phyloP scores from a whole-genome alignment of 2,329 filamentous ascomycete genomes.

The Xylariales sp. region DNA sequence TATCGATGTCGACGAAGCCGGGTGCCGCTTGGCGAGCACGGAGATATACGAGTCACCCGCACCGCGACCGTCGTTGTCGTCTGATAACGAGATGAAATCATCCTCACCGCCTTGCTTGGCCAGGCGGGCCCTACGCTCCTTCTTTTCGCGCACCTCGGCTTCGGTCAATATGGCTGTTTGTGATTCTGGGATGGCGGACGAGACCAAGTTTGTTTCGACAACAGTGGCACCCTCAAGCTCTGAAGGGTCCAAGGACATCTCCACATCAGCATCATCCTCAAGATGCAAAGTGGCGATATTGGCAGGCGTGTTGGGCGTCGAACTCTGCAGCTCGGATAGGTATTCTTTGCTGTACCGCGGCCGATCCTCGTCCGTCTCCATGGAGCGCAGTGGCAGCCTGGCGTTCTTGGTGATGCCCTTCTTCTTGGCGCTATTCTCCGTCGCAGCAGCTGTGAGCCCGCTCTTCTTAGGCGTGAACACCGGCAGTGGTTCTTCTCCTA shows the following conservation, averaged over 20 bases:
- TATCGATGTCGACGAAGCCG: conserved; percentile 42
- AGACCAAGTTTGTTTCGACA: conserved; percentile 48
- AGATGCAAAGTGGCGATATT: conserved; percentile 2
- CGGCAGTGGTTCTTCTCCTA: conserved; percentile 28
- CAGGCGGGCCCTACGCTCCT: conserved; percentile 77
- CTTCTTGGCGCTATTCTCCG: conserved; percentile 62
- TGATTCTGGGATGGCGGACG: conserved; percentile 29
- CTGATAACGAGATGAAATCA: conserved; percentile 62
- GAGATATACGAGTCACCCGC: conserved; percentile 23
- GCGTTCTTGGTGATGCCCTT: conserved; percentile 43
- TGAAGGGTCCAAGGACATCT: conserved; percentile 53
- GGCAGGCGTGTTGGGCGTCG: conserved; percentile 73
- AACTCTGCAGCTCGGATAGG: conserved; percentile 77
- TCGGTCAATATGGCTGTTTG: conserved; percentile 67
- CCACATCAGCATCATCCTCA: conserved; percentile 33
- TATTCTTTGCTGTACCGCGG: conserved; percentile 85
- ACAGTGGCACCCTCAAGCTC: conserved; percentile 63
- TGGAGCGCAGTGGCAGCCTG: conserved; percentile 52
- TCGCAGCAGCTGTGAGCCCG: conserved; percentile 56
- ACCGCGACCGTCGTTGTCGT: conserved; percentile 41
- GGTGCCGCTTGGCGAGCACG: conserved; percentile 28
- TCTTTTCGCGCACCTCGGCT: conserved; percentile 85
- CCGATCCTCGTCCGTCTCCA: conserved; percentile 59
- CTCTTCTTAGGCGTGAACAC: conserved; percentile 59
- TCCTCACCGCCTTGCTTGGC: conserved; percentile 50